Evolutionary conservation across 495 filamentous ascomycete species (phyloP), one percentile per base, ranked within the genome.

Genomic region (Parachaetomium inaequale): DNA sequence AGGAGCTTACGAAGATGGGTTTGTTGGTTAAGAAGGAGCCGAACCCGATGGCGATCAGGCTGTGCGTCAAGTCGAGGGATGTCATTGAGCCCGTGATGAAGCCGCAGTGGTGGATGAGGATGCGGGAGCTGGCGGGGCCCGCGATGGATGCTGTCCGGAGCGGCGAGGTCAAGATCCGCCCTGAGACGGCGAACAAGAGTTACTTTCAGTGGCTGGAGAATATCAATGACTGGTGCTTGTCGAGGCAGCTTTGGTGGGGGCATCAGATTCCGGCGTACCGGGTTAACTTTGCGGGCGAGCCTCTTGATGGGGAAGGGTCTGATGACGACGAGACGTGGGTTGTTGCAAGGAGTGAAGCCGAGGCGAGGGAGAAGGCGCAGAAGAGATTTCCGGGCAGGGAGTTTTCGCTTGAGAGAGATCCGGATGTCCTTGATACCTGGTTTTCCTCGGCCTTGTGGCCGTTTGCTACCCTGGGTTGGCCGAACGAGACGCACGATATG

Each of bases 201-300:
- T 92, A 88, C 71, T 85, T 78, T 70, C 80, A 80, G 59, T 92
- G 88, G 88, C 80, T 92, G 78, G 75, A 78, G 38, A 81, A 82
- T 64, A 81, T 89, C 71, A 85, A 90, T 50, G 88, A 91, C 71
- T 90, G 88, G 88, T 92, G 88, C 77, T 72, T 92, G 29, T 89
- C 86, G 17, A 75, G 88, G 66, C 88, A 92, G 73, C 80, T 92
- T 34, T 92, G 88, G 88, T 92, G 87, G 88, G 88, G 88, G 46
- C 88, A 92, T 71, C 87, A 88, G 71, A 79, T 80, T 34, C 88
- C 88, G 7, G 87, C 83, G 15, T 91, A 88, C 69, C 83, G 83
- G 55, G 82, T 87, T 47, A 78, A 81, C 58, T 68, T 90, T 40
- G 85, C 89, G 59, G 88, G 84, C 28, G 81, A 87, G 67, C 70